These are phyloP conservation scores for Triticum monococcum DNA, from an alignment of 176 grass and related monocot genomes.

Conservation along the genomic window DNA sequence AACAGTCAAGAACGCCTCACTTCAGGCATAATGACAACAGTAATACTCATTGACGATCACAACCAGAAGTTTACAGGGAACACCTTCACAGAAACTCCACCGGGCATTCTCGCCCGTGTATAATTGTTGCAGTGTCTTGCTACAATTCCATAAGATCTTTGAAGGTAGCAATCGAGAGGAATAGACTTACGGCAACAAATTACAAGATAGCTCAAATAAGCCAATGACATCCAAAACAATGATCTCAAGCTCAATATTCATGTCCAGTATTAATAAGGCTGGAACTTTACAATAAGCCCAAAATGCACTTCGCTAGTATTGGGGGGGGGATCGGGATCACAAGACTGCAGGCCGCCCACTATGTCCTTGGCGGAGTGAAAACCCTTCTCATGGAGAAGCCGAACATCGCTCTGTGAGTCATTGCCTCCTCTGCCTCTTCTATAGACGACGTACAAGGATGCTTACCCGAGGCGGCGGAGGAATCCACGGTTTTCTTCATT, in stretches of 20 bases:
- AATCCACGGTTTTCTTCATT: slow-evolving; percentile 22
- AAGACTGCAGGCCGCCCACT: slow-evolving; percentile 71
- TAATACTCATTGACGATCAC: too few species aligned
- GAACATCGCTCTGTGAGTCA: slow-evolving; percentile 49
- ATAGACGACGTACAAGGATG: slow-evolving; percentile 61
- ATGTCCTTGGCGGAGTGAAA: slow-evolving; percentile 64
- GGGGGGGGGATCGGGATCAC: slow-evolving; percentile 44
- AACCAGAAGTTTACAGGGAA: too few species aligned
- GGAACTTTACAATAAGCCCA: neutral
- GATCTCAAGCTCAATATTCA: neutral
- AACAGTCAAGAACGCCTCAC: too few species aligned
- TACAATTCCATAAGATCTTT: too few species aligned
- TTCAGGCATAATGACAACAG: too few species aligned
- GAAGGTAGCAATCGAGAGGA: too few species aligned
- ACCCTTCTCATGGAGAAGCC: slow-evolving; percentile 54
- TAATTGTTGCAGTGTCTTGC: too few species aligned
- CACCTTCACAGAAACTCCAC: too few species aligned
- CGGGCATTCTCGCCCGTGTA: too few species aligned
- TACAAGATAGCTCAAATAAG: neutral
- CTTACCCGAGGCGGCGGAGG: neutral
- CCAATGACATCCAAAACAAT: neutral
- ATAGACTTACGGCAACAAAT: neutral
- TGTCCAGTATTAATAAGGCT: neutral
- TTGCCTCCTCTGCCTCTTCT: slow-evolving; percentile 57
- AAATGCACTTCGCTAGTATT: slow-evolving; percentile 35